Evolutionary conservation across 2,329 filamentous ascomycete genomes (phyloP).

Genomic region (Botrytis porri): DNA sequence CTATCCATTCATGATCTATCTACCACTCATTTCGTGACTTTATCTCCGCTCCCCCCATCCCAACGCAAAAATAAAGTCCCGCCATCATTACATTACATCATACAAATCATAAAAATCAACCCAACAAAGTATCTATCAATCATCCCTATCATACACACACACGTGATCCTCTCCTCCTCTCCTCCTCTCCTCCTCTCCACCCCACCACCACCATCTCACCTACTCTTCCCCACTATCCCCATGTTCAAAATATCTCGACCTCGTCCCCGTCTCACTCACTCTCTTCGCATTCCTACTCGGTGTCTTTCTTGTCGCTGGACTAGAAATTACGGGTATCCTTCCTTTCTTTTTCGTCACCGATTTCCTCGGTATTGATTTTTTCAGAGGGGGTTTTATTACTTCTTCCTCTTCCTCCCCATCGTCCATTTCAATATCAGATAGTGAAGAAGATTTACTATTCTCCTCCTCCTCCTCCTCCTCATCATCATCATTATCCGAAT

Average conservation of each 20-base stretch:
- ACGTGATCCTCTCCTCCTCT: not conserved
- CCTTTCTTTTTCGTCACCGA: slow-evolving; percentile 4
- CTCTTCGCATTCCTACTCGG: slow-evolving; percentile 31
- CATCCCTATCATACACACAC: no score
- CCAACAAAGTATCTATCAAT: no score
- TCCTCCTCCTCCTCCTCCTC: not conserved
- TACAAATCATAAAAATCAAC: no score
- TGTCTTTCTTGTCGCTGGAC: slow-evolving; percentile 26
- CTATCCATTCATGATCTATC: no score
- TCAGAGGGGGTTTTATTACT: not conserved
- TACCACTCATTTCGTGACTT: no score
- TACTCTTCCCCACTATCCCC: slow-evolving; percentile 24
- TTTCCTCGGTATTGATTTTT: slow-evolving; percentile 10
- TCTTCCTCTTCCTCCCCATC: not conserved
- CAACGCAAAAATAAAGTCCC: no score
- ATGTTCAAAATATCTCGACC: slow-evolving; percentile 36
- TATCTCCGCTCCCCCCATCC: no score
- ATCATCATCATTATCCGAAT: slow-evolving; percentile 24
- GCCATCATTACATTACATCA: no score
- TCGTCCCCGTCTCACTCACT: slow-evolving; percentile 33
- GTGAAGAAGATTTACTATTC: not conserved
- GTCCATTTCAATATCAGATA: slow-evolving; percentile 5
- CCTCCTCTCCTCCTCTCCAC: no score
- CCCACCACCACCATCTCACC: not conserved
- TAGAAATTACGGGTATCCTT: slow-evolving; percentile 16